Evolutionary conservation across 192 early-diverging fungal species (phyloP).

Genomic region (Linnemannia elongata): DNA sequence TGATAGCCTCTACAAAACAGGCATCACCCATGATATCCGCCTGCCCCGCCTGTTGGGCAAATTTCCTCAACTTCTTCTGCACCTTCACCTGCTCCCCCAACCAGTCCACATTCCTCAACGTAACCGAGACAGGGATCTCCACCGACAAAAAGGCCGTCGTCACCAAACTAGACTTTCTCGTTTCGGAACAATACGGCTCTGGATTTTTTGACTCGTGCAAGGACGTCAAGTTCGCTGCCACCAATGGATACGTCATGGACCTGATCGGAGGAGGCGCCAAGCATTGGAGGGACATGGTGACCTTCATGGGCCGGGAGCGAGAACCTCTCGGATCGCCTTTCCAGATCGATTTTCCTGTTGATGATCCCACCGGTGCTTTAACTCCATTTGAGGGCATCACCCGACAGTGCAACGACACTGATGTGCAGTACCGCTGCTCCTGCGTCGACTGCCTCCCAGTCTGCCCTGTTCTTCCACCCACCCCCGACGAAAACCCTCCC

Average conservation of each 20-base stretch:
- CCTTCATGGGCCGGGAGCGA: conserved; percentile 66
- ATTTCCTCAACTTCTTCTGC: conserved; percentile 74
- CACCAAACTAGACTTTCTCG: conserved; percentile 64
- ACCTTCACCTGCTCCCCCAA: conserved; percentile 75
- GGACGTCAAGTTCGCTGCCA: conserved; percentile 75
- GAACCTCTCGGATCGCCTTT: conserved; percentile 72
- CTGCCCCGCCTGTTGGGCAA: conserved; percentile 78
- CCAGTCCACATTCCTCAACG: conserved; percentile 75
- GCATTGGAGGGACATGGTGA: conserved; percentile 67
- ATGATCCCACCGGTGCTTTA: conserved; percentile 38
- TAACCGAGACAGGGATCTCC: conserved; percentile 57
- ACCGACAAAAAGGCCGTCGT: conserved; percentile 54
- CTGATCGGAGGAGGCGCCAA: conserved; percentile 74
- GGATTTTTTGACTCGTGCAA: conserved; percentile 75
- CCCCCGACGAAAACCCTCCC: conserved; percentile 57
- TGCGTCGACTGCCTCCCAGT: conserved; percentile 72
- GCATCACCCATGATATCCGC: conserved; percentile 67
- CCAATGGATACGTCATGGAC: conserved; percentile 77
- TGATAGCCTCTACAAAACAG: conserved; percentile 63
- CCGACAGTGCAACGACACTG: conserved; percentile 66
- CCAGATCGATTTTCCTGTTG: conserved; percentile 71
- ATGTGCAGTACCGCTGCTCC: conserved; percentile 65
- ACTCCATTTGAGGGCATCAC: conserved; percentile 51
- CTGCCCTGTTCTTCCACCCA: conserved; percentile 68
- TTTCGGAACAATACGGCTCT: conserved; percentile 65